phyloP scores from a whole-genome alignment of 1,284 basidiomycete species.

The Irpex sp. region DNA sequence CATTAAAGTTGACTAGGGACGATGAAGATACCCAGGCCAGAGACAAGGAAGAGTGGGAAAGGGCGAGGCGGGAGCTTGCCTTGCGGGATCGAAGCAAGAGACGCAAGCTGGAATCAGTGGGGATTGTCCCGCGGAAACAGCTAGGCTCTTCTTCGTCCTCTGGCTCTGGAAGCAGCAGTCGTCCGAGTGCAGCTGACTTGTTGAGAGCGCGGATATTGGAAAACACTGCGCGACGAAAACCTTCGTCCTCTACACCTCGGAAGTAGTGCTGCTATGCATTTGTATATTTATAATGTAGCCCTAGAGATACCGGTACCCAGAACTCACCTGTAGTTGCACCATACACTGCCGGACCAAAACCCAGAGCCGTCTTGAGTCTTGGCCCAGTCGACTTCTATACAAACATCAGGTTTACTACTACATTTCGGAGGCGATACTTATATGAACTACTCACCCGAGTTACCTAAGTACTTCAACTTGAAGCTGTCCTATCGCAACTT shows the following conservation, averaged over 20 bases:
- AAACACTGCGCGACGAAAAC: constrained; percentile 36
- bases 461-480: too few species aligned
- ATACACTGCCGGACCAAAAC: too few species aligned
- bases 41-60: constrained; percentile 62
- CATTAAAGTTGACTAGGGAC: constrained; percentile 56
- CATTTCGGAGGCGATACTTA: too few species aligned
- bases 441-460: too few species aligned
- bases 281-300: neutral
- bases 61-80: constrained; percentile 40
- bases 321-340: neutral
- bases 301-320: neutral
- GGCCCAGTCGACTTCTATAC: too few species aligned
- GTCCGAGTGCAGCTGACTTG: constrained; percentile 33
- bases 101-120: constrained; percentile 38
- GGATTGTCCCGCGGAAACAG: constrained; percentile 24
- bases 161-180: constrained; percentile 9
- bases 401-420: too few species aligned
- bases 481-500: too few species aligned
- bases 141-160: constrained; percentile 8
- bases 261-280: neutral
- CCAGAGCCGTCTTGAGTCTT: too few species aligned
- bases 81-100: constrained; percentile 42
- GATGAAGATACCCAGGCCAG: constrained; percentile 49
- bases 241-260: constrained; percentile 3
- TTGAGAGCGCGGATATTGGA: constrained; percentile 55